Percentiles rank a stretch among this genome's conserved stretches.
Evolutionary conservation across 116 monocot species (phyloP).

Genomic region (Phalaenopsis hybrid): DNA sequence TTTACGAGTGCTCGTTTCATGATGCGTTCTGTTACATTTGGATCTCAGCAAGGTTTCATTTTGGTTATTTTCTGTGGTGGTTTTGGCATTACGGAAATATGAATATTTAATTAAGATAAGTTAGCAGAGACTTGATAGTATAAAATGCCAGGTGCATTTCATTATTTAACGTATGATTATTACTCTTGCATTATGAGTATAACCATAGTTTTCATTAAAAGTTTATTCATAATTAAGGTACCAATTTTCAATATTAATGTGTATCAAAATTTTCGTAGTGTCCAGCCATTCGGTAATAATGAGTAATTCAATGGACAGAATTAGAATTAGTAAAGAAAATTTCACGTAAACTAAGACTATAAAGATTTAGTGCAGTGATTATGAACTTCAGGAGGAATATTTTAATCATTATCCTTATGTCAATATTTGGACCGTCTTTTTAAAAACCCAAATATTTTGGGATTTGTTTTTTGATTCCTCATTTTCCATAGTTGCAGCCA

Average conservation of each 20-base stretch:
- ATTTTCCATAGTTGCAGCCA: no score
- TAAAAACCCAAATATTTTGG: no score
- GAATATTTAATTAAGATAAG: neutral
- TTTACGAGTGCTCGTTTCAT: neutral
- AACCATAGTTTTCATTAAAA: neutral
- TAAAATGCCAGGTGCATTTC: neutral
- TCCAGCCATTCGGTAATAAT: no score
- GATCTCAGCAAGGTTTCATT: neutral
- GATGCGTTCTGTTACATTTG: neutral
- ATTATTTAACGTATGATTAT: neutral
- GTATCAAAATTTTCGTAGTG: neutral
- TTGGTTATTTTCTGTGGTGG: neutral
- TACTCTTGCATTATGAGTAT: neutral
- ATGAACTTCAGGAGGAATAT: no score
- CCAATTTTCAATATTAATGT: neutral
- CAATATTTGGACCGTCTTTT: no score
- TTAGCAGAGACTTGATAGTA: neutral
- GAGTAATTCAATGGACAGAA: no score
- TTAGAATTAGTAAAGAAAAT: no score
- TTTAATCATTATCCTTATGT: no score
- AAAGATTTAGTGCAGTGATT: no score
- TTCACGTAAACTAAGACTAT: no score
- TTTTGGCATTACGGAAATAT: neutral
- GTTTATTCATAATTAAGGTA: neutral
- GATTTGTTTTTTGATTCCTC: no score